Conservation (phyloP, 2,329 filamentous ascomycete species). For the Zasmidium angulare region DNA sequence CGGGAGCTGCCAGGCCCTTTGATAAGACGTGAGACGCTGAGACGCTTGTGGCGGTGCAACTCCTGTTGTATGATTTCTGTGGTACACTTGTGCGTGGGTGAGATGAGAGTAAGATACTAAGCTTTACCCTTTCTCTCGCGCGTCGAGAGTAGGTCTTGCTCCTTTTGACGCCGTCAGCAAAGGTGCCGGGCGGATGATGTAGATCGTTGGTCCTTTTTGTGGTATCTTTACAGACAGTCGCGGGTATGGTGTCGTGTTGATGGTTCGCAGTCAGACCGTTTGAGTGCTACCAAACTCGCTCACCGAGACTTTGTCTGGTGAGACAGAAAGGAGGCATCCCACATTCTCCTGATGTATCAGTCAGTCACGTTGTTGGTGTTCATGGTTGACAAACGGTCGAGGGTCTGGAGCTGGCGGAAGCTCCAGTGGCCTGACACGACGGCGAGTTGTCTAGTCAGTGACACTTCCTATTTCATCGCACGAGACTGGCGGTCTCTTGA, state of each 20-base stretch:
- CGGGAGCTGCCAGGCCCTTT: neutral
- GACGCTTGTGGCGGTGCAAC: slow-evolving; percentile 9
- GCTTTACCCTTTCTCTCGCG: neutral
- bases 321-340: neutral
- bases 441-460: neutral
- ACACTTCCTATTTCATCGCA: neutral
- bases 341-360: neutral
- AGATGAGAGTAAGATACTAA: neutral
- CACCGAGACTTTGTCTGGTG: neutral
- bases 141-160: neutral
- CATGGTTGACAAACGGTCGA: neutral
- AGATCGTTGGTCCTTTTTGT: neutral
- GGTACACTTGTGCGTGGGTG: neutral
- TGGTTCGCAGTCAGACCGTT: slow-evolving; percentile 3
- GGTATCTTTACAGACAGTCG: slow-evolving; percentile 4
- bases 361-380: neutral
- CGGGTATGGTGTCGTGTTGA: neutral
- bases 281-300: neutral
- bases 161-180: neutral
- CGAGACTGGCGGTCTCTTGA: too few species aligned
- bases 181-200: neutral
- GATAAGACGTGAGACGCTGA: neutral
- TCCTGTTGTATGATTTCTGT: neutral
- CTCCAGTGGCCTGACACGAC: neutral
- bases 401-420: neutral